phyloP scores from a whole-genome alignment of 1,284 basidiomycete species.

The Leccinum subrobustum region DNA sequence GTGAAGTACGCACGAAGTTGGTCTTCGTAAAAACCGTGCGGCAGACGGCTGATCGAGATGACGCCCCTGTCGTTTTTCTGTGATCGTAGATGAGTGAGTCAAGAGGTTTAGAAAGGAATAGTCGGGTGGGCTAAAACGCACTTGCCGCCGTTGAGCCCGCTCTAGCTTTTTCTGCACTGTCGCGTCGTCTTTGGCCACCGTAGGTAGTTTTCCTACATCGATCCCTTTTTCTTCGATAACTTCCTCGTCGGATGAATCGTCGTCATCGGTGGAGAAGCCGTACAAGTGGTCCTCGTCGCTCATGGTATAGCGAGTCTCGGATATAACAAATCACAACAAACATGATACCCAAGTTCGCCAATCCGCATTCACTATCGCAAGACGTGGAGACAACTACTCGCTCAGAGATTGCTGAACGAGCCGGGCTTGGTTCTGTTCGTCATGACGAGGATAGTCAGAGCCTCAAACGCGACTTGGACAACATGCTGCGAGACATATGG shows the following conservation, averaged over 20 bases:
- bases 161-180: constrained; percentile 79
- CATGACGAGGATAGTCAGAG: constrained; percentile 10
- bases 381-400: constrained; percentile 29
- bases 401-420: constrained; percentile 19
- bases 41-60: constrained; percentile 87
- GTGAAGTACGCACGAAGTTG: constrained; percentile 92
- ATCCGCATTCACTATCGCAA: constrained; percentile 26
- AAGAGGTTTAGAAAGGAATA: no score
- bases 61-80: constrained; percentile 80
- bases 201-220: constrained; percentile 73
- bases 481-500: constrained; percentile 24
- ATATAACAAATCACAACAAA: constrained; percentile 30
- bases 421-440: not conserved
- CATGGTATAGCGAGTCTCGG: constrained; percentile 7
- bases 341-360: constrained; percentile 31
- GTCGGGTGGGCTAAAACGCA: constrained; percentile 37
- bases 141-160: constrained; percentile 78
- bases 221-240: constrained; percentile 58
- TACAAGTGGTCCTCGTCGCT: constrained; percentile 51
- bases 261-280: constrained; percentile 77
- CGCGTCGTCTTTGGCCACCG: constrained; percentile 82
- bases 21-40: constrained; percentile 96
- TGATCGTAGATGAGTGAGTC: constrained; percentile 1
- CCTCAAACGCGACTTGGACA: constrained; percentile 24
- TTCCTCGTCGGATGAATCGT: constrained; percentile 83